Evolutionary conservation across 2,329 filamentous ascomycete species (phyloP).

Genomic region (Taxawa tesnikishii): DNA sequence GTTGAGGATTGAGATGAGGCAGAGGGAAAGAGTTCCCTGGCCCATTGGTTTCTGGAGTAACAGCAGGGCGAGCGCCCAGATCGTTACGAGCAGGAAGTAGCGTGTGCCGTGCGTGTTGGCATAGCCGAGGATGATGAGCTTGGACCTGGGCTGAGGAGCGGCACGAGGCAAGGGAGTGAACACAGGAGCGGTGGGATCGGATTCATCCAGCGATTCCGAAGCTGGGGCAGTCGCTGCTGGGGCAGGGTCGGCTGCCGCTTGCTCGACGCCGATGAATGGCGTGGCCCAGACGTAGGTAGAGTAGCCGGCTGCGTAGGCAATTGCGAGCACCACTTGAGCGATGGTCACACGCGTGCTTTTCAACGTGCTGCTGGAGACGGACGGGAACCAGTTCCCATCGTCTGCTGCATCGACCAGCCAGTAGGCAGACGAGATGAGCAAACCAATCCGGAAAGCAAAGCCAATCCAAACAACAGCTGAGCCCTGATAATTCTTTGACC

Average conservation of each 20-base stretch:
- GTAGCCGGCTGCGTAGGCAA: slow-evolving; percentile 73
- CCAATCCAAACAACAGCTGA: slow-evolving; percentile 77
- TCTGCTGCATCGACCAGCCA: slow-evolving; percentile 87
- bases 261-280: slow-evolving; percentile 65
- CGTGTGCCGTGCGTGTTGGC: slow-evolving; percentile 86
- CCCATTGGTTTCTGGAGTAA: slow-evolving; percentile 93
- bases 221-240: slow-evolving; percentile 19
- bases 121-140: slow-evolving; percentile 68
- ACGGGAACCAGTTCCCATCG: slow-evolving; percentile 66
- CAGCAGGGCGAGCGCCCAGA: slow-evolving; percentile 63
- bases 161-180: slow-evolving; percentile 22
- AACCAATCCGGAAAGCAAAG: slow-evolving; percentile 60
- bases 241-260: slow-evolving; percentile 22
- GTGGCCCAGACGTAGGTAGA: slow-evolving; percentile 77
- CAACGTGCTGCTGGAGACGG: slow-evolving; percentile 45
- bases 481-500: slow-evolving; percentile 80
- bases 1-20: slow-evolving; percentile 81
- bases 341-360: slow-evolving; percentile 66
- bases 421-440: slow-evolving; percentile 66
- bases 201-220: slow-evolving; percentile 28
- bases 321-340: slow-evolving; percentile 66
- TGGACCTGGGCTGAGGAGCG: slow-evolving; percentile 15
- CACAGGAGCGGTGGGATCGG: slow-evolving; percentile 19
- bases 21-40: slow-evolving; percentile 65
- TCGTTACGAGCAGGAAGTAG: slow-evolving; percentile 72